phyloP scores from a whole-genome alignment of 2,329 filamentous ascomycete species.

The Lachnellula occidentalis region DNA sequence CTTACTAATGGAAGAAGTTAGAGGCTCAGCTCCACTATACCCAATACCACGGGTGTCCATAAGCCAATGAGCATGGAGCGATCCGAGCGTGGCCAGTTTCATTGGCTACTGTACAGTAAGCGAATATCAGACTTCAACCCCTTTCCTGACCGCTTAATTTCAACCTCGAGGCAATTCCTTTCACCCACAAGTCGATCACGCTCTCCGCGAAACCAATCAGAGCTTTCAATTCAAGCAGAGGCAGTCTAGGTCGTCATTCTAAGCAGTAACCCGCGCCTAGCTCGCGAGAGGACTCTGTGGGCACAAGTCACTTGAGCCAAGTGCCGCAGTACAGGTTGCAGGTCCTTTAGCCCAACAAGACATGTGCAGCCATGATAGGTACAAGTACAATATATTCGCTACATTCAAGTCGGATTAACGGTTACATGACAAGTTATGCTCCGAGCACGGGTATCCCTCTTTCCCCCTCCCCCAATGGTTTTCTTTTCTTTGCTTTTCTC shows the following conservation, averaged over 20 bases:
- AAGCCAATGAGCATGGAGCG: neutral
- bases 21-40: neutral
- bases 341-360: constrained; percentile 4
- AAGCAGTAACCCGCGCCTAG: neutral
- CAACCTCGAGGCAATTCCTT: neutral
- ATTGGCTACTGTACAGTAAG: neutral
- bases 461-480: neutral
- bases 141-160: neutral
- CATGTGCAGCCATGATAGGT: constrained; percentile 19
- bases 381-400: neutral
- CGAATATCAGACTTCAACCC: neutral
- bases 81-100: constrained; percentile 1
- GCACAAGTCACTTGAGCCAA: too few relatives aligned
- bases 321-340: neutral
- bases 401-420: neutral
- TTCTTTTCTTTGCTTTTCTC: constrained; percentile 11
- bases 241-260: neutral
- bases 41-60: neutral
- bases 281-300: neutral
- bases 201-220: neutral
- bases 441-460: constrained; percentile 4
- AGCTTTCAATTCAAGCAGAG: neutral
- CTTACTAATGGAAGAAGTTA: neutral
- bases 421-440: constrained; percentile 5
- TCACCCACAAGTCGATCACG: neutral